Evolutionary conservation across 805 yeast genomes (phyloP), one percentile per base, ranked within the genome.

Genomic region (Kodamaea neixiangensis): DNA sequence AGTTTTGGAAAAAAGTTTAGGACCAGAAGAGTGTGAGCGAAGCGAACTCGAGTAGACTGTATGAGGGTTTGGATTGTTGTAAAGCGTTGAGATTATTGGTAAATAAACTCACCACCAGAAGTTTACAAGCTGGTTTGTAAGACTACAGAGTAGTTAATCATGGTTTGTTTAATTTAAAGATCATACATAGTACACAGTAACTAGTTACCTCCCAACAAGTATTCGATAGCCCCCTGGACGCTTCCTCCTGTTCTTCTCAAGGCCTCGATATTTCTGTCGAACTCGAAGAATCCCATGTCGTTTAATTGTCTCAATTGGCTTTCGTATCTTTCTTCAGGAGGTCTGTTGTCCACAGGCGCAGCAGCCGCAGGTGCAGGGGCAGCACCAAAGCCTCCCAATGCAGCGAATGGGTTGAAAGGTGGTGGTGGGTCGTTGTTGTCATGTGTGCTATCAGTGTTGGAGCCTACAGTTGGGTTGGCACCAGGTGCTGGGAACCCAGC

Each of bases 171-270:
- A 5, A 35, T 35, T 35, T 15, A 17, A 35, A 35, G 39, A 35
- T 35, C 19, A 35, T 14, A 15, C 19, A 17, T 35, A 35, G 7
- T 35, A 35, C 19, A 35, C 19, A 35, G 39, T 35, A 15, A 35
- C 14, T 35, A 35, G 39, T 35, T 35, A 17, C 49, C 47, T n/a
- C 60, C 58, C 51, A 92, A 77, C 59, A 92, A 73, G 48, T 89
- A 88, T 68, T 93, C 97, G 47, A 93, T 77, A 9, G 99, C 99
- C 43, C 97, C 97, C 72, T 93, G 97, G 20, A 93, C 97, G 55
- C 92, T 89, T 7, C 99, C 99, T 31, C 99, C 99, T 49, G 93
- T 83, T 71, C 98, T 83, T 73, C 97, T 83, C 61, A 94, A 78
- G 1, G 98, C 98, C 22, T 83, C 85, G 19, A 94, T 91, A 64